Evolutionary conservation across 441 rosid species (phyloP), one percentile per base, ranked within the genome.

Genomic region (Erodium moschatum): DNA sequence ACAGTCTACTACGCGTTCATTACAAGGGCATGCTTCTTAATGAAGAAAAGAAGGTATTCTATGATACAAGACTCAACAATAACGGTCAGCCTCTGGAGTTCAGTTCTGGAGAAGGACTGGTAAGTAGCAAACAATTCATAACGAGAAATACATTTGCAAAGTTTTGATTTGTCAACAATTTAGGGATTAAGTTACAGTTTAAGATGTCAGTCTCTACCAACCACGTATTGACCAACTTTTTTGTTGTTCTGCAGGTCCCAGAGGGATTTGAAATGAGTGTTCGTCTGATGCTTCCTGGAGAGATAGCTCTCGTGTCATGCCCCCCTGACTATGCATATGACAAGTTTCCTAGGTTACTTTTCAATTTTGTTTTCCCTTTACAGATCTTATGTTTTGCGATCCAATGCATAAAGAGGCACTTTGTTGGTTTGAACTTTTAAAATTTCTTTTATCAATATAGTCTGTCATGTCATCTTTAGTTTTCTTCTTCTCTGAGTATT

Each of bases 291-390:
- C 80, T 95, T 40, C 95, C 98, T n/a, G 99, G 91, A 76, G 99
- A 95, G 83, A 65, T 85, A 68, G 89, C 97, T 71, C 91, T 95
- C 69, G 95, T 92, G 80, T 87, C 91, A 54, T 92, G 97, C 71
- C 95, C 98, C 71, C 97, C 98, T 82, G 97, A 90, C 78, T 90
- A 90, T 82, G 99, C 97, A 58, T 95, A 90, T 69, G 99, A 92
- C 76, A 87, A 92, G 73, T 92, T 92, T 74, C 81, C 81, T 1
- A 89, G 99, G 99, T 95, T 73, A 60, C 24, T 76, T 67, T 42
- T 18, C 40, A 33, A 61, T 70, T 65, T 69, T 13, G 33, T 67
- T 64, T 56, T 38, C 46, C 27, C 6, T 29, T 24, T 48, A 35
- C 63, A 21, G 29, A 24, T 11, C 21, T 56, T 56, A n/a, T 56